Evolutionary conservation across 306 rosid species (phyloP).

Genomic region (Trifolium subterraneum): DNA sequence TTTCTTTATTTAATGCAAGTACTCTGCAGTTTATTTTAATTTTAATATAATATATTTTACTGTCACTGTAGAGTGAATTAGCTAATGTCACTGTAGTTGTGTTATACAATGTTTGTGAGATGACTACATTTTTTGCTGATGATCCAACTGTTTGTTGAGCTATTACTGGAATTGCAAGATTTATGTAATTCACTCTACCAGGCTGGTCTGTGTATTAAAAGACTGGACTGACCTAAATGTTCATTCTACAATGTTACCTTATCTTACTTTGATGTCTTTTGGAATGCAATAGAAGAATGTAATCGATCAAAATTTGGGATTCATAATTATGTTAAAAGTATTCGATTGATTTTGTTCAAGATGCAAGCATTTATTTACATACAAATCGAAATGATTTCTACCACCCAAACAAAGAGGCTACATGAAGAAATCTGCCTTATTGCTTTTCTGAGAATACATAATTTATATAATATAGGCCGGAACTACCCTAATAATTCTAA

Average conservation of each 20-base stretch:
- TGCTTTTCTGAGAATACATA: neutral
- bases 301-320: constrained; percentile 16
- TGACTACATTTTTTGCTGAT: constrained; percentile 13
- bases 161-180: neutral
- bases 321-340: constrained; percentile 1
- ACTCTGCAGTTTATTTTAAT: constrained; percentile 23
- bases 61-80: constrained; percentile 18
- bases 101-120: neutral
- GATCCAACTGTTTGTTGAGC: neutral
- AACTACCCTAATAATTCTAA: neutral
- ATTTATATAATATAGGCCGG: neutral
- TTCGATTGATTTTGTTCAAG: constrained; percentile 12
- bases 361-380: neutral
- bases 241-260: constrained; percentile 25
- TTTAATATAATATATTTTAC: constrained; percentile 12
- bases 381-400: constrained; percentile 11
- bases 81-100: neutral
- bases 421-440: neutral
- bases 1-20: constrained; percentile 23
- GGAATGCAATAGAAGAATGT: constrained; percentile 19
- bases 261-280: constrained; percentile 18
- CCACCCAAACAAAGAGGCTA: neutral
- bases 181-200: neutral
- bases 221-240: constrained; percentile 14
- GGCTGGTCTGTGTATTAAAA: constrained; percentile 25